Conservation (phyloP, 2,329 filamentous ascomycete genomes). For the Paecilomyces formosus region DNA sequence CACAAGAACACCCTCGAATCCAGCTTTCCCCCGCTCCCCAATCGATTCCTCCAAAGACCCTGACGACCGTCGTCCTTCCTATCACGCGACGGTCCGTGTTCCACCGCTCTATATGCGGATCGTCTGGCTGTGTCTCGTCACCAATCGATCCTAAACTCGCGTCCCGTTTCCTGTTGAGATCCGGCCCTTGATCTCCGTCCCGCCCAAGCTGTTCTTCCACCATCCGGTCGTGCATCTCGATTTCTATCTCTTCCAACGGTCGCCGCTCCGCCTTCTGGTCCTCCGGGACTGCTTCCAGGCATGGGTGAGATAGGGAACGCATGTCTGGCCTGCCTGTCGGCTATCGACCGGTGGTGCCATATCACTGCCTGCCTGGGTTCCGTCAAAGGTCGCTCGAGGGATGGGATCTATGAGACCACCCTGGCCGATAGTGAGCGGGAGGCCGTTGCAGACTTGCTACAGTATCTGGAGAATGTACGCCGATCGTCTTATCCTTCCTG, state of each 20-base stretch:
- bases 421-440: constrained; percentile 94
- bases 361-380: constrained; percentile 34
- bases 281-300: constrained; percentile 20
- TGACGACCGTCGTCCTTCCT: constrained; percentile 4
- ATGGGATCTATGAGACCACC: constrained; percentile 77
- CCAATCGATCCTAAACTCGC: constrained; percentile 6
- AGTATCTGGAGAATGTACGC: constrained; percentile 91
- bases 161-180: not conserved
- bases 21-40: constrained; percentile 4
- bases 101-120: constrained; percentile 14
- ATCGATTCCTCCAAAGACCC: constrained; percentile 2
- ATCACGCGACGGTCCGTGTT: constrained; percentile 22
- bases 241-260: not conserved
- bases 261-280: constrained; percentile 10
- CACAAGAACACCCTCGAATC: constrained; percentile 7
- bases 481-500: not conserved
- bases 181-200: constrained; percentile 1
- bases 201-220: not conserved
- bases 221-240: constrained; percentile 1
- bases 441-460: constrained; percentile 88
- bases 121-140: constrained; percentile 9
- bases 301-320: constrained; percentile 34
- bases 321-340: constrained; percentile 35
- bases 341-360: constrained; percentile 37
- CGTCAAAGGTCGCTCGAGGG: constrained; percentile 62